Percentiles rank a stretch among this genome's conserved stretches.
phyloP scores from a whole-genome alignment of 1,284 basidiomycete species.

The Austroboletus niveus region DNA sequence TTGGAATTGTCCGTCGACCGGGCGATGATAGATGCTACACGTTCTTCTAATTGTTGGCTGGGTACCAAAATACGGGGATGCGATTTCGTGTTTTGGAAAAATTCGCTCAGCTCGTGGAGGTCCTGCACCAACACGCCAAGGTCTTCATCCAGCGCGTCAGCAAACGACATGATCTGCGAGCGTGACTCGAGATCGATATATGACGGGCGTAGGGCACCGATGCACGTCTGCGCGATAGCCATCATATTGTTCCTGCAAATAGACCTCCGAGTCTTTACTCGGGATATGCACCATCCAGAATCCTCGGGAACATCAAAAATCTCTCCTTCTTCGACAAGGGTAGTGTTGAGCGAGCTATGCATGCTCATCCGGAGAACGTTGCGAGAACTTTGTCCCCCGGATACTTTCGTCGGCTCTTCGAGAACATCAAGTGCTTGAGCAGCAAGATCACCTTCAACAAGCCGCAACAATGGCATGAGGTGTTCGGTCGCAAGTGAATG shows the following conservation, averaged over 20 bases:
- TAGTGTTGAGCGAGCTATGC: constrained; percentile 48
- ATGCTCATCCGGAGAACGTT: constrained; percentile 89
- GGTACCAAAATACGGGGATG: constrained; percentile 38
- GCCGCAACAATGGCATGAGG: constrained; percentile 85
- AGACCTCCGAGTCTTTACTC: constrained; percentile 57
- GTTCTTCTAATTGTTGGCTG: constrained; percentile 65
- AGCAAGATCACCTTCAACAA: constrained; percentile 84
- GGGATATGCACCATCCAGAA: constrained; percentile 85
- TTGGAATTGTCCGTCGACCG: constrained; percentile 61
- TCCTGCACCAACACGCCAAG: constrained; percentile 86
- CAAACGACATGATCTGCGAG: constrained; percentile 34
- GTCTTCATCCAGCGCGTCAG: constrained; percentile 51
- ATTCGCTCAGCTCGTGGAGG: constrained; percentile 82
- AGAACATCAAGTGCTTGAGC: constrained; percentile 87
- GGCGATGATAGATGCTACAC: constrained; percentile 76
- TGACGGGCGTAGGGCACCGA: constrained; percentile 69
- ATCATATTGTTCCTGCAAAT: constrained; percentile 74
- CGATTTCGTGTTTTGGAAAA: constrained; percentile 64
- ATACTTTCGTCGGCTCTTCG: constrained; percentile 82
- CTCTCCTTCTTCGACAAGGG: constrained; percentile 55
- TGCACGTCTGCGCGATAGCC: constrained; percentile 83
- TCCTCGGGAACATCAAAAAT: constrained; percentile 81
- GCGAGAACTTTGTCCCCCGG: constrained; percentile 72
- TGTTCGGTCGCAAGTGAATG: constrained; percentile 81
- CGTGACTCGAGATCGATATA: constrained; percentile 71